These are phyloP conservation scores for Peronospora belbahrii DNA, from an alignment of 352 stramenopile genomes.

Conservation along the genomic window DNA sequence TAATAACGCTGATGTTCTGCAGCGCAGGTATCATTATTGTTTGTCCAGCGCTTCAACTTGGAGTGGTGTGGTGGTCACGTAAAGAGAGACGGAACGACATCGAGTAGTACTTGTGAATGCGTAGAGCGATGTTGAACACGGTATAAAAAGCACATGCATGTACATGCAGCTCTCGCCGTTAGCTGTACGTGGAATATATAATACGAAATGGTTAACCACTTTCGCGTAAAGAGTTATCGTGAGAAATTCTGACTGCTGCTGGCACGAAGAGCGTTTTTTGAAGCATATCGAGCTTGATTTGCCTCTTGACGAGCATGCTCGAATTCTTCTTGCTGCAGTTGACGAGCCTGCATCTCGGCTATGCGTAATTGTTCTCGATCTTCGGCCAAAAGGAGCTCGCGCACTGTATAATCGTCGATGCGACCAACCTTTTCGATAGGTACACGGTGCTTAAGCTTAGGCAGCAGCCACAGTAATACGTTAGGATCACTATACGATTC, in stretches of 20 bases:
- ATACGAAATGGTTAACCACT: slow-evolving; percentile 1
- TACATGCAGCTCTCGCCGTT: slow-evolving; percentile 3
- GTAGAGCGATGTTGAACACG: no score
- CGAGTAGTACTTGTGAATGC: slow-evolving; percentile 28
- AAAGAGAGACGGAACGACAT: no score
- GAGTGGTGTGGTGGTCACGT: no score
- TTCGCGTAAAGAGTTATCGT: slow-evolving; percentile 14
- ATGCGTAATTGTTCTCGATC: slow-evolving; percentile 68
- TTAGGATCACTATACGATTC: slow-evolving; percentile 80
- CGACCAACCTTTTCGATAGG: slow-evolving; percentile 64
- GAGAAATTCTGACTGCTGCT: slow-evolving; percentile 25
- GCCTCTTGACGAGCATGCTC: slow-evolving; percentile 31
- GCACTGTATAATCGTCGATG: slow-evolving; percentile 81
- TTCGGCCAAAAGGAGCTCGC: slow-evolving; percentile 66
- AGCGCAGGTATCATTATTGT: slow-evolving; percentile 41
- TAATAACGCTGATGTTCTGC: no score
- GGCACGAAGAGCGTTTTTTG: slow-evolving; percentile 17
- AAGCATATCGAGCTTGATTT: slow-evolving; percentile 17
- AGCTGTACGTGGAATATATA: slow-evolving; percentile 10
- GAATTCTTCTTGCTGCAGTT: slow-evolving; percentile 63
- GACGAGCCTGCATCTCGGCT: slow-evolving; percentile 50
- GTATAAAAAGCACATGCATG: no score
- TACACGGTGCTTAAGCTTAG: slow-evolving; percentile 75
- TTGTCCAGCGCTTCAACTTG: no score
- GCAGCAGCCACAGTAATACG: slow-evolving; percentile 67